Base-by-base conservation (phyloP, 2,329 filamentous ascomycete species). In the Paecilomyces fulvus region DNA sequence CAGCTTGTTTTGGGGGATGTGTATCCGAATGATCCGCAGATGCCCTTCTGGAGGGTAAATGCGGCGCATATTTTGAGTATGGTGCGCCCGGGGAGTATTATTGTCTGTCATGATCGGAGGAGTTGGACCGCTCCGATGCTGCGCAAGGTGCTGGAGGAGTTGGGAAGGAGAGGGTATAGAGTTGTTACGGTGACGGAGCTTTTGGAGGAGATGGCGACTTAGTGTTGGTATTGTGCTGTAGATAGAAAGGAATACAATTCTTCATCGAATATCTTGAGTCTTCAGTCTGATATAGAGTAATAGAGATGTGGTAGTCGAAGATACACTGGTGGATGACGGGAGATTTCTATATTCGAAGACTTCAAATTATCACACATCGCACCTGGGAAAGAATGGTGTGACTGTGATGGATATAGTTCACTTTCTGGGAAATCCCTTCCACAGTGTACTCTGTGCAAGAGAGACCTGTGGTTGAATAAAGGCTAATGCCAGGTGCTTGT, bases 21-120 rank as follows among this genome's bases (percentile, higher is more conserved):
- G 46, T 96, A 95, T 73, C 91, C 91, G 4, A 90, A 95, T 74
- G 91, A 96, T 74, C 85, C 91, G n/a, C 90, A 95, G 77, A 86
- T 96, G 57, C 77, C 78, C 9, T 86, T 82, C 65, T 80, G 83
- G 62, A 75, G 77, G 60, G 63, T 91, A 54, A 96, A 96, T 72
- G 86, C 89, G 7, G 79, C 77, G 61, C 90, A 95, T 75, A 83
- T 95, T 3, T 71, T 95, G 63, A 90, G 88, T 73, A 90, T 91
- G 87, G 77, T 87, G 33, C 77, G 82, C 51, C 85, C 88, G 0
- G 91, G 91, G 0, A 86, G 83, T 28, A 87, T 96, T 56, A 85
- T 96, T 59, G 86, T 96, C 53, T 92, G 90, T 67, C 91, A 96
- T 75, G 91, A 96, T 75, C 73, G 90, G 61, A 79, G 91, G 65